Evolutionary conservation across 2,329 filamentous ascomycete genomes (phyloP).

Genomic region (Sporothrix pseudoabietina): DNA sequence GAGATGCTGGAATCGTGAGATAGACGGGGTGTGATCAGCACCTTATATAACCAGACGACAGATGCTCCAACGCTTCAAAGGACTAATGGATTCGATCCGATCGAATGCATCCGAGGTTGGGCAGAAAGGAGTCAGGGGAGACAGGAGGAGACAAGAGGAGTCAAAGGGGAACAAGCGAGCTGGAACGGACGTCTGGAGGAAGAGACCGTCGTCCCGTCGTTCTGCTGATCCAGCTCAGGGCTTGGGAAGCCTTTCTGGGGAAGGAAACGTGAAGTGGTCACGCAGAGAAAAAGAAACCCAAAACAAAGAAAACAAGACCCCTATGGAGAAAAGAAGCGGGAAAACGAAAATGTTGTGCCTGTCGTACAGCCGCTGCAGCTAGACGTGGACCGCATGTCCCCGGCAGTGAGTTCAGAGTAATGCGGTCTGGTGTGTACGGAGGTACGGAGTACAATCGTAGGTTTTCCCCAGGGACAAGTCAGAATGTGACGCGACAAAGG

Average conservation of each 20-base stretch:
- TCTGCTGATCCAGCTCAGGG: neutral
- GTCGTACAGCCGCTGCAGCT: neutral
- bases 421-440: neutral
- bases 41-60: conserved; percentile 7
- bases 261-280: conserved; percentile 2
- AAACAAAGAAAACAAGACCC: neutral
- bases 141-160: neutral
- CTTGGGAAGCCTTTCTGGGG: neutral
- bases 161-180: neutral
- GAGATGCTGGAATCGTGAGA: neutral
- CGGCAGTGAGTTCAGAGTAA: neutral
- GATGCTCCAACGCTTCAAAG: neutral
- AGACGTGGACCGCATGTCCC: neutral
- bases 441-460: too few species aligned
- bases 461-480: neutral
- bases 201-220: neutral
- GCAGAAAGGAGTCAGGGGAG: neutral
- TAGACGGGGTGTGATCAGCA: neutral
- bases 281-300: neutral
- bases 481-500: neutral
- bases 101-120: neutral
- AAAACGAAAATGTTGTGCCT: neutral
- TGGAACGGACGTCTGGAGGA: neutral
- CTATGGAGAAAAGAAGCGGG: neutral
- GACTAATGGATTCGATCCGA: neutral